Conservation (phyloP, 345 rosid species). For the Barbarea vulgaris region DNA sequence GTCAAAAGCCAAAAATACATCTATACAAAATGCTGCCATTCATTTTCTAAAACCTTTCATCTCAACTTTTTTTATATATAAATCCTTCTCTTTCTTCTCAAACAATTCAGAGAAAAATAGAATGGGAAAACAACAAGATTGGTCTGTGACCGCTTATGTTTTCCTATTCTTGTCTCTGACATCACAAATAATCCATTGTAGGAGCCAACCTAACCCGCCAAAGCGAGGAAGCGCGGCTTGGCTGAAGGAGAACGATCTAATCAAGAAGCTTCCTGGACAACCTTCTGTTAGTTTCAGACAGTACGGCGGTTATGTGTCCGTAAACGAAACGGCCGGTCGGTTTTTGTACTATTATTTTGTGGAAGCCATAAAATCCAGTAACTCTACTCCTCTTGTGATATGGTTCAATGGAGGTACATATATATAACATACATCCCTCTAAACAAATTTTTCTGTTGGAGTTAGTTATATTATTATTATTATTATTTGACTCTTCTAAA, state of each 20-base stretch:
- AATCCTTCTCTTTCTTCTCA: background rate
- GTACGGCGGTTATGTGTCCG: slow-evolving; percentile 61
- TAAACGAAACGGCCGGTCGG: slow-evolving; percentile 49
- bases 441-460: background rate
- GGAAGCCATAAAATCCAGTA: slow-evolving; percentile 46
- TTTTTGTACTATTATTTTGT: slow-evolving; percentile 63
- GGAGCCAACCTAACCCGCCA: background rate
- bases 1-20: background rate
- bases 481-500: background rate
- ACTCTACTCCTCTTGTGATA: slow-evolving; percentile 64
- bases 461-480: background rate
- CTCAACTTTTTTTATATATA: background rate
- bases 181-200: slow-evolving; percentile 19
- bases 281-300: slow-evolving; percentile 54
- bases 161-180: slow-evolving; percentile 11
- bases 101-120: background rate
- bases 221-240: background rate
- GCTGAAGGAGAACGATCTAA: slow-evolving; percentile 54
- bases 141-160: slow-evolving; percentile 7
- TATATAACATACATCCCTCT: background rate
- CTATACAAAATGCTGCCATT: background rate
- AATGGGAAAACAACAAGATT: slow-evolving; percentile 14
- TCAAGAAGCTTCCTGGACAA: slow-evolving; percentile 55
- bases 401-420: slow-evolving; percentile 72
- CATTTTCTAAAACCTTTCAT: background rate